Conservation (phyloP, 2,329 filamentous ascomycete species). For the Diaporthe velutina region DNA sequence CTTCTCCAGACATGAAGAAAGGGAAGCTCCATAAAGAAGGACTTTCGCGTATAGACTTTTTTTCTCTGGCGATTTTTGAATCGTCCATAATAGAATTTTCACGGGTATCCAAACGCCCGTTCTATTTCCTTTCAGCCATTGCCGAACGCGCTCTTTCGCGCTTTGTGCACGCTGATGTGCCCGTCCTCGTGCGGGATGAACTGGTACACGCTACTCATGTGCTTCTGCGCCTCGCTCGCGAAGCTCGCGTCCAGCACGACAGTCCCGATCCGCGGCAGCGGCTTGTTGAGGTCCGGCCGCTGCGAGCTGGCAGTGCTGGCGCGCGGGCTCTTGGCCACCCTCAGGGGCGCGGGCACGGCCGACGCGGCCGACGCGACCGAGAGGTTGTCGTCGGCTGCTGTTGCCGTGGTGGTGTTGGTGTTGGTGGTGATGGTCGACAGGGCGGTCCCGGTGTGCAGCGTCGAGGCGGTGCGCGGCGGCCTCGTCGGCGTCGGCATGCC, state of each 20-base stretch:
- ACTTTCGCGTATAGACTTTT: not conserved
- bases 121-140: not conserved
- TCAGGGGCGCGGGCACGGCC: slow-evolving; percentile 4
- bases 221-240: slow-evolving; percentile 9
- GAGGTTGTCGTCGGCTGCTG: not conserved
- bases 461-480: slow-evolving; percentile 28
- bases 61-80: not conserved
- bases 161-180: slow-evolving; percentile 40
- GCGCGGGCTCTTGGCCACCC: slow-evolving; percentile 36
- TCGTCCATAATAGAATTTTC: not conserved
- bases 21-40: not conserved
- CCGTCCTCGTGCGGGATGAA: slow-evolving; percentile 41
- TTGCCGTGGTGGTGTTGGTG: not conserved
- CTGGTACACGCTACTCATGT: slow-evolving; percentile 39
- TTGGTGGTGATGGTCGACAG: not conserved
- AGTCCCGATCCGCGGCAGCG: slow-evolving; percentile 32
- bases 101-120: not conserved
- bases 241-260: slow-evolving; percentile 36
- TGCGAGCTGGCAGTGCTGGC: slow-evolving; percentile 54
- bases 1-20: not conserved
- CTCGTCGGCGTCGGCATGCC: slow-evolving; percentile 33
- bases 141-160: slow-evolving; percentile 12
- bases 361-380: not conserved
- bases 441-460: not conserved
- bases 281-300: slow-evolving; percentile 35